Conservation (phyloP, 352 stramenopile species). For the Stephanocyclus meneghinianus region DNA sequence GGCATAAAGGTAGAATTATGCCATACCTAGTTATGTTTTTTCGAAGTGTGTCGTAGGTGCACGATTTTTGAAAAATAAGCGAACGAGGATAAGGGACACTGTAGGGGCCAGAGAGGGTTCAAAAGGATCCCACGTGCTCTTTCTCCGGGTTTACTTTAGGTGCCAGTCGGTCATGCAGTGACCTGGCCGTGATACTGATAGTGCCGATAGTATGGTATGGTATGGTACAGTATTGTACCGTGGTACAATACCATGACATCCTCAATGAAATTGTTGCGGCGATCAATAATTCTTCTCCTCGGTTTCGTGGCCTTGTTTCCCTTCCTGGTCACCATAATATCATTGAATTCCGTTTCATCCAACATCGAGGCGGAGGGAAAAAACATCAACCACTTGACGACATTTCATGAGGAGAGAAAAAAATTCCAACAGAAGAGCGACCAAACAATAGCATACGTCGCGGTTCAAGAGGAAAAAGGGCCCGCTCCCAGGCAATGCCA, state of each 20-base stretch:
- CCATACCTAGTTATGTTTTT: too few relatives aligned
- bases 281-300: neutral
- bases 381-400: neutral
- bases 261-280: neutral
- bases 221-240: too few relatives aligned
- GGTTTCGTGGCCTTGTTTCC: constrained; percentile 1
- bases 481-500: constrained; percentile 4
- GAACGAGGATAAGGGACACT: too few relatives aligned
- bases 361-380: neutral
- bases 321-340: neutral
- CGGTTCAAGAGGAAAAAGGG: neutral
- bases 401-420: neutral
- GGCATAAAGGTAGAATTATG: too few relatives aligned
- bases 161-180: too few relatives aligned
- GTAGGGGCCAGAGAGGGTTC: too few relatives aligned
- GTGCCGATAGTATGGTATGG: too few relatives aligned
- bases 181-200: too few relatives aligned
- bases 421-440: neutral
- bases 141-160: too few relatives aligned
- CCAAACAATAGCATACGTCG: neutral
- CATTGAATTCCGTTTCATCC: neutral
- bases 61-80: too few relatives aligned
- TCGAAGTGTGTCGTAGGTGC: too few relatives aligned
- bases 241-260: neutral
- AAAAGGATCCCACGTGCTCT: too few relatives aligned